Base-by-base conservation (phyloP, 176 grass and related monocot species). In the Oryza nivara region DNA sequence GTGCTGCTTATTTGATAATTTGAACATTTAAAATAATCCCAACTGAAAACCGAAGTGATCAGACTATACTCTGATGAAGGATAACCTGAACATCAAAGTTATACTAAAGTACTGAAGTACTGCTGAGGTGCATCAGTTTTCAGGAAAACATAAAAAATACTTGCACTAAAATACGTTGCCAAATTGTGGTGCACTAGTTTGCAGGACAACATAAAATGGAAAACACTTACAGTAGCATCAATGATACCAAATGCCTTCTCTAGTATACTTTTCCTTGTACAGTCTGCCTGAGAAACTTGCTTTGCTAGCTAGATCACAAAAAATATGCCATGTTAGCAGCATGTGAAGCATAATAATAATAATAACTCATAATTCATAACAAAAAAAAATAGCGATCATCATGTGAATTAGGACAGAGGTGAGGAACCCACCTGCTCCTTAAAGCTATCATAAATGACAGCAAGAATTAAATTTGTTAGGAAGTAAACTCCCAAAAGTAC, bases 371-470 rank as follows among this genome's bases (percentile, higher is more conserved):
- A 48, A 70, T 83, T 86, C 14, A 28, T 22, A 80, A 75, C 15
- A 79, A n/a, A 74, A 48, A 15, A 82, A 73, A 23, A 70, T 69
- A 74, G 68, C 47, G 61, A 74, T 72, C 5, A 47, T 69, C 36
- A 78, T 82, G 48, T 86, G 20, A 67, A 81, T 67, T 65, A 67
- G 5, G 13, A 44, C 7, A 16, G 13, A 17, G 36, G 34, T 19
- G 86, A 81, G 44, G 64, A 65, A 85, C 47, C 45, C 82, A 98
- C 96, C 93, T 98, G 96, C 74, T 92, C 89, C 72, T 98, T 98
- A 80, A 98, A 95, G 87, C 96, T 95, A 73, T 98, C 93, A 84
- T 98, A 98, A 90, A 98, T 92, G 83, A 98, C 96, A 4, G 96
- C 96, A 88, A 98, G 96, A 87, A 98, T 90, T 80, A 98, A 89